These are phyloP conservation scores for Podospora tetraspora DNA, from an alignment of 495 filamentous ascomycete species.

Conservation along the genomic window DNA sequence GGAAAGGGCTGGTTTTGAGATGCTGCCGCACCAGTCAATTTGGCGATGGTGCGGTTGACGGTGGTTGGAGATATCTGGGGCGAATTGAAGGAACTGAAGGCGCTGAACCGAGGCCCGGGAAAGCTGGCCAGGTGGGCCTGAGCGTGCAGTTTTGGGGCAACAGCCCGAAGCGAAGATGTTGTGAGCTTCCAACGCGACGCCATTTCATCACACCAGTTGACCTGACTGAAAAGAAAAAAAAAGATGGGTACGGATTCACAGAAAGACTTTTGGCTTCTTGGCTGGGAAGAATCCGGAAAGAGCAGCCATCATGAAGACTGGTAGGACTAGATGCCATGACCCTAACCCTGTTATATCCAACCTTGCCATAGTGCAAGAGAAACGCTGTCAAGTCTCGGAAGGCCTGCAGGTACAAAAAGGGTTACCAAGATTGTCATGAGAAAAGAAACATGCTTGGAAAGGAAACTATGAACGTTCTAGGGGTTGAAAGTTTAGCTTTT, in stretches of 20 bases:
- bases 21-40: not conserved
- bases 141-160: not conserved
- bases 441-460: not conserved
- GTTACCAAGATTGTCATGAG: too few relatives aligned
- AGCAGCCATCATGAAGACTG: too few relatives aligned
- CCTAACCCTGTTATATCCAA: not conserved
- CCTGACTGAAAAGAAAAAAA: not conserved
- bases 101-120: not conserved
- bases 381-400: too few relatives aligned
- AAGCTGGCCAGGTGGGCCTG: not conserved
- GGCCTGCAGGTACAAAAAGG: too few relatives aligned
- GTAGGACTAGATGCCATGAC: not conserved
- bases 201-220: not conserved
- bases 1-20: not conserved
- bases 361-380: too few relatives aligned
- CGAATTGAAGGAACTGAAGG: not conserved
- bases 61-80: not conserved
- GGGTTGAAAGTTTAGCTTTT: not conserved
- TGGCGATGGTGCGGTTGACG: not conserved
- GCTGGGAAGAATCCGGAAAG: not conserved
- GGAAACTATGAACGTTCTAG: not conserved
- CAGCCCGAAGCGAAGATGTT: not conserved
- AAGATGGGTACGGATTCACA: too few relatives aligned
- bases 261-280: not conserved
- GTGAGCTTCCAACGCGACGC: not conserved